Evolutionary conservation across 2,329 filamentous ascomycete genomes (phyloP).

Genomic region (Teratosphaeria gauchensis): DNA sequence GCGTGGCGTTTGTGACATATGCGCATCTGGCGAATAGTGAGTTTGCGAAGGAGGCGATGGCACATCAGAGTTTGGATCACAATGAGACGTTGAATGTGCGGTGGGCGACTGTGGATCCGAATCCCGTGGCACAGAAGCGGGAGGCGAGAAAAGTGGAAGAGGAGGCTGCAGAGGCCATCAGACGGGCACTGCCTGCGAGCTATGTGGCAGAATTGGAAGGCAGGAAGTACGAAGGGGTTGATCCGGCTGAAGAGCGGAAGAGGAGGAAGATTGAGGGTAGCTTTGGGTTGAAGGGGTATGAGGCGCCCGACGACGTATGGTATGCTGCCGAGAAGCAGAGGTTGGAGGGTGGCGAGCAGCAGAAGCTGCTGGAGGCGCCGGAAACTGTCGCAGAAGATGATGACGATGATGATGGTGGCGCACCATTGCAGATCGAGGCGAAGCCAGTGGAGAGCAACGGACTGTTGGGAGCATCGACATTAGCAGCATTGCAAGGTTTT

Average conservation of each 20-base stretch:
- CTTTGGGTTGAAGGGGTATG: conserved; percentile 83
- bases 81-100: conserved; percentile 88
- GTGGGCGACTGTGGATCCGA: conserved; percentile 95
- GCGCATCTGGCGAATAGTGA: conserved; percentile 80
- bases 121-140: conserved; percentile 85
- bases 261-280: conserved; percentile 79
- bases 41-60: conserved; percentile 79
- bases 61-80: conserved; percentile 84
- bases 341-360: conserved; percentile 54
- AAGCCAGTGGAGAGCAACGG: conserved; percentile 32
- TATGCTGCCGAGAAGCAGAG: conserved; percentile 69
- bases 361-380: conserved; percentile 47
- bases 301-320: conserved; percentile 89
- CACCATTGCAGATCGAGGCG: conserved; percentile 33
- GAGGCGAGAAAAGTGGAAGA: conserved; percentile 86
- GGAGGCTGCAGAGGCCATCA: conserved; percentile 88
- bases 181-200: conserved; percentile 75
- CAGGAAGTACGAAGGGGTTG: conserved; percentile 40
- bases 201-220: conserved; percentile 94
- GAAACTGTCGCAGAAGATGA: conserved; percentile 24
- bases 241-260: conserved; percentile 70
- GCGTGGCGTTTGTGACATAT: conserved; percentile 94
- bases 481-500: conserved; percentile 63
- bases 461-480: conserved; percentile 72
- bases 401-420: conserved; percentile 24